A percentile compares a stretch with the other conserved stretches of the same genome.
These are phyloP conservation scores for Lipomyces yamanashiensis DNA, from an alignment of 805 yeast genomes.

Conservation along the genomic window DNA sequence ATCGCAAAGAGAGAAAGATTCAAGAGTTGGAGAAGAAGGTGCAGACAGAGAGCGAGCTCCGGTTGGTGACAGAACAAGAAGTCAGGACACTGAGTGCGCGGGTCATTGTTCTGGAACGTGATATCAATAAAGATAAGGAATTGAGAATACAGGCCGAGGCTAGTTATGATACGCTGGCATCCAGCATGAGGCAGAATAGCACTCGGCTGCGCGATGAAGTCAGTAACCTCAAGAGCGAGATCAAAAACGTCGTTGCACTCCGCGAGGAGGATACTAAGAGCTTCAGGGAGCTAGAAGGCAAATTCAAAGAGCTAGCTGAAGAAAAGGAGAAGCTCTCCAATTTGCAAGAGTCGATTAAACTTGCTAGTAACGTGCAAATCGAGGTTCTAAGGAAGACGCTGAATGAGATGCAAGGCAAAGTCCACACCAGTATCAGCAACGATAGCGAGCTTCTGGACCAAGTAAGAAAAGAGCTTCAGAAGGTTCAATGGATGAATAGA, in stretches of 20 bases:
- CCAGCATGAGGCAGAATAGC: conserved; percentile 14
- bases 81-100: conserved; percentile 12
- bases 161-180: conserved; percentile 23
- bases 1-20: conserved; percentile 71
- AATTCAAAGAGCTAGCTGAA: background rate
- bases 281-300: conserved; percentile 7
- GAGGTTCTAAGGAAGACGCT: conserved; percentile 4
- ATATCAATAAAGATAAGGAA: conserved; percentile 22
- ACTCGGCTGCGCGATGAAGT: conserved; percentile 25
- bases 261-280: conserved; percentile 18
- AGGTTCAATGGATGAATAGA: conserved; percentile 22
- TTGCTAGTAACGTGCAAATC: conserved; percentile 9
- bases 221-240: conserved; percentile 13
- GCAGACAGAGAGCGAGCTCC: conserved; percentile 5
- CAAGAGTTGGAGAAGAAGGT: conserved; percentile 66
- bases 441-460: conserved; percentile 18
- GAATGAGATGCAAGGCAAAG: conserved; percentile 10
- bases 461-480: conserved; percentile 17
- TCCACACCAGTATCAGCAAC: background rate
- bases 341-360: conserved; percentile 5
- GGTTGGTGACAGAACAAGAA: background rate
- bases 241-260: conserved; percentile 6
- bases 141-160: conserved; percentile 25
- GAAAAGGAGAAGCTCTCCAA: conserved; percentile 16
- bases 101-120: conserved; percentile 21